Evolutionary conservation across 768 basidiomycete species (phyloP).

Genomic region (Suillus alpinus): DNA sequence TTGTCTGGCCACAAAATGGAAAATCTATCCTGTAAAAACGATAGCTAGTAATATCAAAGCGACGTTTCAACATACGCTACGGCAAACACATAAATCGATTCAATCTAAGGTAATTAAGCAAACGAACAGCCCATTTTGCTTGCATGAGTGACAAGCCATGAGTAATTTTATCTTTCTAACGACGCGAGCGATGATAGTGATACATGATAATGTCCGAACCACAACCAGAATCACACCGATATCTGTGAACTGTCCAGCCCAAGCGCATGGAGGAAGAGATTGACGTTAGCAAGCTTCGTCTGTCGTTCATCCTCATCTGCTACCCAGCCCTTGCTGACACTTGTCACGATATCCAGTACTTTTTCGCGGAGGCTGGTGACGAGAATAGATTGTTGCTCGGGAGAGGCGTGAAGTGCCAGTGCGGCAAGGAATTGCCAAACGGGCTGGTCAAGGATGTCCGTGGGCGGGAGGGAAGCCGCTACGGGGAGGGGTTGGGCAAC

Average conservation of each 20-base stretch:
- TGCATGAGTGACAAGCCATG: background rate
- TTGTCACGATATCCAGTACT: conserved; percentile 85
- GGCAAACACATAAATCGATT: background rate
- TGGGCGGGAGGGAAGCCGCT: conserved; percentile 34
- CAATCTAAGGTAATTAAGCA: background rate
- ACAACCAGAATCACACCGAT: conserved; percentile 33
- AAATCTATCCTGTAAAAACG: background rate
- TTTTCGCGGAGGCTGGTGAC: conserved; percentile 88
- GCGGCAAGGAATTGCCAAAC: conserved; percentile 96
- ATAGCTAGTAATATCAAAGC: background rate
- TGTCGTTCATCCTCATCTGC: conserved; percentile 69
- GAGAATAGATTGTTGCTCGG: conserved; percentile 85
- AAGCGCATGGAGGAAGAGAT: conserved; percentile 83
- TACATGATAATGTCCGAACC: background rate
- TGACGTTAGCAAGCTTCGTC: conserved; percentile 87
- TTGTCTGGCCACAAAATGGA: background rate
- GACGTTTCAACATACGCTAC: background rate
- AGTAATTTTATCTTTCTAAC: conserved; percentile 3
- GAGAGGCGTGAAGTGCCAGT: conserved; percentile 77
- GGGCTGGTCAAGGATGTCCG: conserved; percentile 78
- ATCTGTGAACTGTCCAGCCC: conserved; percentile 75
- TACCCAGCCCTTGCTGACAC: conserved; percentile 73
- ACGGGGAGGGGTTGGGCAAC: conserved; percentile 36
- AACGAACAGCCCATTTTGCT: background rate
- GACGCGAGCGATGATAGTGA: background rate